These are phyloP conservation scores for Rhizopogon rudus DNA, from an alignment of 768 basidiomycete genomes.

Conservation along the genomic window DNA sequence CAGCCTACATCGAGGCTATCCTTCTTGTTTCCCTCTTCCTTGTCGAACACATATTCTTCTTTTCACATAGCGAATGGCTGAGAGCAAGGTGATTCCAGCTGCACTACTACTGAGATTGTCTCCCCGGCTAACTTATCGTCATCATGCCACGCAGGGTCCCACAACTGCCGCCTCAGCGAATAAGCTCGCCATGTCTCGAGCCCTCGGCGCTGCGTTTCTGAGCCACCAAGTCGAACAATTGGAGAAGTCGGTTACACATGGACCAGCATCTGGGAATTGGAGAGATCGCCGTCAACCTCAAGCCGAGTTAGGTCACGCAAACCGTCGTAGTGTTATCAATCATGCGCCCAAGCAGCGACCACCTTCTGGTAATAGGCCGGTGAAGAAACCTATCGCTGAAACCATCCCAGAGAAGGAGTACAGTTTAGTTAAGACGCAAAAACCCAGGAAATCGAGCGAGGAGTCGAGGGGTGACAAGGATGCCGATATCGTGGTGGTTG, in stretches of 20 bases:
- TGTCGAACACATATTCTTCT: neutral
- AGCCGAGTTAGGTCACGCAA: conserved; percentile 9
- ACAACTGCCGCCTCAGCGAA: conserved; percentile 32
- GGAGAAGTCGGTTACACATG: conserved; percentile 64
- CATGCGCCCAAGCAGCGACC: conserved; percentile 20
- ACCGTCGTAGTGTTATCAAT: conserved; percentile 13
- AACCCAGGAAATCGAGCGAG: conserved; percentile 18
- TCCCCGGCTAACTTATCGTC: neutral
- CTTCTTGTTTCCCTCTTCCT: neutral
- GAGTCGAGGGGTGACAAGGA: conserved; percentile 43
- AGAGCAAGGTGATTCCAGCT: conserved; percentile 1
- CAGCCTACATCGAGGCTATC: neutral
- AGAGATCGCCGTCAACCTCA: conserved; percentile 39
- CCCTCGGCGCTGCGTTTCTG: conserved; percentile 82
- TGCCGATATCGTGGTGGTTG: conserved; percentile 72
- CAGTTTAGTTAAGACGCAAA: conserved; percentile 11
- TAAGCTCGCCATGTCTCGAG: conserved; percentile 80
- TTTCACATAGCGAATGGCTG: neutral
- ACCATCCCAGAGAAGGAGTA: conserved; percentile 14
- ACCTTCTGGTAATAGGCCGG: conserved; percentile 11
- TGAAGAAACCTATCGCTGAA: conserved; percentile 19
- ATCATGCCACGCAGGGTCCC: conserved; percentile 11
- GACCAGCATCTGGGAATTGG: conserved; percentile 56
- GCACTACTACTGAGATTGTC: neutral
- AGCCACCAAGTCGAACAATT: conserved; percentile 87